A percentile compares a stretch with the other conserved stretches of the same genome.
Evolutionary conservation across 345 rosid genomes (phyloP).

Genomic region (Populus euphratica): DNA sequence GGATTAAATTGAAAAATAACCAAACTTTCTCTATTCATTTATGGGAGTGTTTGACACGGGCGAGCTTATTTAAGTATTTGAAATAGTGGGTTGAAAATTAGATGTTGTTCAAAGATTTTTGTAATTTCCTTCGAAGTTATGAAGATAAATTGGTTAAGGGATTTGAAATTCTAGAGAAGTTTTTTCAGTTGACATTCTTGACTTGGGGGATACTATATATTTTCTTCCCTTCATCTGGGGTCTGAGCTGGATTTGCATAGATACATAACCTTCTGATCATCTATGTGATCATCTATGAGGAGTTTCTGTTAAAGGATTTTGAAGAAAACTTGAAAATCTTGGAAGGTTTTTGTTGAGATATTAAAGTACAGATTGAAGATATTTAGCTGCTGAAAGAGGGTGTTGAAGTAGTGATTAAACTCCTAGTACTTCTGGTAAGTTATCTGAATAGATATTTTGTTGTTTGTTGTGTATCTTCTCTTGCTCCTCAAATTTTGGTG

Average conservation of each 20-base stretch:
- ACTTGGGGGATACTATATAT: not conserved
- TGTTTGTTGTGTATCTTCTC: not conserved
- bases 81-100: not conserved
- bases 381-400: not conserved
- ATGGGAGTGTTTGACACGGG: constrained; percentile 13
- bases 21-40: not conserved
- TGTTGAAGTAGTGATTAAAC: not conserved
- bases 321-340: not conserved
- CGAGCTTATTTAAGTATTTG: not conserved
- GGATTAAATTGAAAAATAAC: constrained; percentile 17
- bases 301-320: not conserved
- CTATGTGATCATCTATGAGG: not conserved
- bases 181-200: constrained; percentile 30
- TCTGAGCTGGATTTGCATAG: not conserved
- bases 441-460: not conserved
- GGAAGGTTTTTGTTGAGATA: constrained; percentile 1
- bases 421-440: constrained; percentile 2
- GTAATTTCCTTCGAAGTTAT: not conserved
- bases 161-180: constrained; percentile 17
- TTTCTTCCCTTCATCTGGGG: not conserved
- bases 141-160: not conserved
- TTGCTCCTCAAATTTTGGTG: not conserved
- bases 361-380: not conserved
- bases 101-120: not conserved
- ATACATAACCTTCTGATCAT: not conserved